Base-by-base conservation (phyloP, 441 rosid genomes). In the Aquilaria agallochum region DNA sequence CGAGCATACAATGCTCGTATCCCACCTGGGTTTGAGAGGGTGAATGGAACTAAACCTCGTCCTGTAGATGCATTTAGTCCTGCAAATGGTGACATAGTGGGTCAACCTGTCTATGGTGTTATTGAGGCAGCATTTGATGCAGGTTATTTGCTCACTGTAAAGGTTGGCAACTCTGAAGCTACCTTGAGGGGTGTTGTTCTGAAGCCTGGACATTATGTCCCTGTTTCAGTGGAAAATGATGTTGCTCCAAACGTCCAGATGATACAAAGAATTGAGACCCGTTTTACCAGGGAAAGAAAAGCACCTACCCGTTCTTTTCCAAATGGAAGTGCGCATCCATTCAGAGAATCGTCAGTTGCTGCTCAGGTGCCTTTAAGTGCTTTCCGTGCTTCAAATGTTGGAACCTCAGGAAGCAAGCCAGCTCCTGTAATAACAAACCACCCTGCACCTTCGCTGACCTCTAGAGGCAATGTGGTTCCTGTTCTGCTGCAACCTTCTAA, bases 61-160 rank as follows among this genome's bases (percentile, higher is more conserved):
- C 84, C 66, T 40, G 76, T 62, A 13, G 70, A 74, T 46, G 58
- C 77, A 72, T 59, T 50, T 50, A 55, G 50, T 42, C 40, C 53
- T 65, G 60, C 74, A 51, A 72, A 53, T 65, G 72, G 74, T 49
- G 33, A 52, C 4, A 61, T 70, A 71, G 78, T 83, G 14, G 90
- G 94, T 53, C 85, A 84, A 74, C 65, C 65, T 45, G 90, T 87
- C 55, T 64, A 71, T 65, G 90, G 94, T 58, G 78, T 83, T 33
- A 69, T 87, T 32, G 94, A 84, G 68, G 85, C 88, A 36, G 64
- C 76, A 65, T 87, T 87, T 75, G 85, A 84, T 74, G 90, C 84
- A 36, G 94, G 94, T 64, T 87, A 81, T 68, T 74, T 87, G 72
- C 85, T 87, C 33, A 68, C 80, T 34, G 88, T 87, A 49, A 84